Evolutionary conservation across 2,329 filamentous ascomycete species (phyloP).

Genomic region (Dichotomopilus funicola): DNA sequence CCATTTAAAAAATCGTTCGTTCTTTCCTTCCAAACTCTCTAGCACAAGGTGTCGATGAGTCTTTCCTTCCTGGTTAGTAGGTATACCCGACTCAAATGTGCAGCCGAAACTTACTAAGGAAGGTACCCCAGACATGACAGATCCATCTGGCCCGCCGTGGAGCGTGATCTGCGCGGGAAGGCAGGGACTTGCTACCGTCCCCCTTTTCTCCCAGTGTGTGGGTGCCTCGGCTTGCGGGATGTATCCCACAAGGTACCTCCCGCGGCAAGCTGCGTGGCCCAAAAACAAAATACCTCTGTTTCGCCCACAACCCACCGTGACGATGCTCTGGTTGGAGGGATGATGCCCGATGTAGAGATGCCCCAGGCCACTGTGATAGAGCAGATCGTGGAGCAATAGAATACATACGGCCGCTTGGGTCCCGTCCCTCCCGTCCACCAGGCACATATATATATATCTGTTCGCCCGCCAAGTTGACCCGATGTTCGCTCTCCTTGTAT

Average conservation of each 20-base stretch:
- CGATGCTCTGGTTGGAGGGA: background rate
- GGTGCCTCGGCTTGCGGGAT: too few relatives aligned
- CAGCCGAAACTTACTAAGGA: too few relatives aligned
- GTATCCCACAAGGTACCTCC: too few relatives aligned
- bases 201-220: too few relatives aligned
- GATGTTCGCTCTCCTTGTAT: background rate
- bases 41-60: too few relatives aligned
- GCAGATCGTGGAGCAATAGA: background rate
- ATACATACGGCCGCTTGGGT: background rate
- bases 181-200: too few relatives aligned
- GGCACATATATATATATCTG: background rate
- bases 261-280: background rate
- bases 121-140: too few relatives aligned
- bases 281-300: constrained; percentile 1
- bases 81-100: too few relatives aligned
- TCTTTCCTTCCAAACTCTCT: background rate
- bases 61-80: too few relatives aligned
- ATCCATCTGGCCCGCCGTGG: too few relatives aligned
- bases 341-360: background rate
- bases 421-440: background rate
- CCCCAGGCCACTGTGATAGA: background rate
- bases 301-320: background rate
- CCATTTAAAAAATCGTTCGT: background rate
- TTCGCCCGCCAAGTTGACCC: background rate
- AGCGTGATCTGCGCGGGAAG: too few relatives aligned